phyloP scores from a whole-genome alignment of 345 rosid species.

The Brassica juncea region DNA sequence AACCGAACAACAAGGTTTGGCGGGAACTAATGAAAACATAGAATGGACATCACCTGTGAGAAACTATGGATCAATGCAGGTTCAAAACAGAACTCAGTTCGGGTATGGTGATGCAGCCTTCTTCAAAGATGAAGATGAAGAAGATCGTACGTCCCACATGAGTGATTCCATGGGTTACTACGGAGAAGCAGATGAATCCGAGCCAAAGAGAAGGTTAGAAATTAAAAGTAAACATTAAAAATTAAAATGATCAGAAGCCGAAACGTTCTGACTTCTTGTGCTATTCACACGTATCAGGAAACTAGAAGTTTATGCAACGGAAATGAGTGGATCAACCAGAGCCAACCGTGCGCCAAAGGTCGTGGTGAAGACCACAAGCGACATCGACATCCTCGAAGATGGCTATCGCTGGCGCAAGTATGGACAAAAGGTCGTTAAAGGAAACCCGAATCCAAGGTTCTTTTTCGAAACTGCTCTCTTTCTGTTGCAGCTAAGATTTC shows the following conservation, averaged over 20 bases:
- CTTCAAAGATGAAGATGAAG: slow-evolving; percentile 66
- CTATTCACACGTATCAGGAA: slow-evolving; percentile 50
- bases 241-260: no score
- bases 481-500: slow-evolving; percentile 4
- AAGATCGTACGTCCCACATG: slow-evolving; percentile 62
- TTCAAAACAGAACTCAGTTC: slow-evolving; percentile 49
- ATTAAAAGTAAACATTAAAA: not conserved
- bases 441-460: slow-evolving; percentile 79
- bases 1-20: slow-evolving; percentile 53
- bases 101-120: slow-evolving; percentile 61
- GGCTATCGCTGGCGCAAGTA: slow-evolving; percentile 92
- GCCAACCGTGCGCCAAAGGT: slow-evolving; percentile 63
- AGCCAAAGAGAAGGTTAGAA: slow-evolving; percentile 79
- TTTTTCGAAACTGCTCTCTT: not conserved
- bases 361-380: slow-evolving; percentile 72
- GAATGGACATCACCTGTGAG: slow-evolving; percentile 74
- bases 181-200: slow-evolving; percentile 72
- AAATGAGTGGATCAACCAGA: slow-evolving; percentile 61
- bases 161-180: slow-evolving; percentile 51
- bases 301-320: slow-evolving; percentile 56
- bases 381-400: slow-evolving; percentile 79
- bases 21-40: slow-evolving; percentile 36
- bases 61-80: slow-evolving; percentile 46
- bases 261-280: not conserved
- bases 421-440: slow-evolving; percentile 81